Evolutionary conservation across 1,284 basidiomycete genomes (phyloP).

Genomic region (Pisolithus thermaeus): DNA sequence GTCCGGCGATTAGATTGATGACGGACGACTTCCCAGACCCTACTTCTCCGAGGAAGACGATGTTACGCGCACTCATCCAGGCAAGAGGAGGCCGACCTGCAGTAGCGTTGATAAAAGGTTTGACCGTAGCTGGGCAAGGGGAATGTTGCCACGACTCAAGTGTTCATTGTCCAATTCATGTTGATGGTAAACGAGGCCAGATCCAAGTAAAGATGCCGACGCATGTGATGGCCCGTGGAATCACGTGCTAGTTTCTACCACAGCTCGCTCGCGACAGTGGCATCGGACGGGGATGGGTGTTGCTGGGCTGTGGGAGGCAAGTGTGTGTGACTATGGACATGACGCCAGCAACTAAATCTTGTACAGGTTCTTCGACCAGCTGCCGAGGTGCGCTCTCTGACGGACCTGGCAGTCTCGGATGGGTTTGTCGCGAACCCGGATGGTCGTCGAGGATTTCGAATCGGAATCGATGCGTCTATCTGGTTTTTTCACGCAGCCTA

Average conservation of each 20-base stretch:
- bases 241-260: too few species aligned
- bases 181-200: not conserved
- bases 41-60: slow-evolving; percentile 23
- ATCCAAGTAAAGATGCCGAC: too few species aligned
- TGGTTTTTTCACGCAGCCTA: slow-evolving; percentile 79
- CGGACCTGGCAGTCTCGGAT: slow-evolving; percentile 61
- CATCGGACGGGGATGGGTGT: slow-evolving; percentile 36
- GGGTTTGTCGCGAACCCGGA: slow-evolving; percentile 62
- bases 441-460: slow-evolving; percentile 56
- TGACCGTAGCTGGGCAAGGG: too few species aligned
- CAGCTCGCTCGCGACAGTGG: too few species aligned
- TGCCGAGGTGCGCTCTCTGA: slow-evolving; percentile 56
- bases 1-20: slow-evolving; percentile 19
- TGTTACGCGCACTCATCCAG: slow-evolving; percentile 10
- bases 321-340: not conserved
- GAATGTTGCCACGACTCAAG: too few species aligned
- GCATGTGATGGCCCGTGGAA: too few species aligned
- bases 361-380: slow-evolving; percentile 59
- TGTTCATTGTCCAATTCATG: too few species aligned
- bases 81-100: not conserved
- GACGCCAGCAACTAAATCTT: not conserved
- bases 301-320: slow-evolving; percentile 41
- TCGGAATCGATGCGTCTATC: slow-evolving; percentile 77
- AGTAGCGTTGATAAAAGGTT: too few species aligned
- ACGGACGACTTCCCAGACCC: slow-evolving; percentile 26